phyloP scores from a whole-genome alignment of 2,329 filamentous ascomycete genomes.

The Diaporthe citri region DNA sequence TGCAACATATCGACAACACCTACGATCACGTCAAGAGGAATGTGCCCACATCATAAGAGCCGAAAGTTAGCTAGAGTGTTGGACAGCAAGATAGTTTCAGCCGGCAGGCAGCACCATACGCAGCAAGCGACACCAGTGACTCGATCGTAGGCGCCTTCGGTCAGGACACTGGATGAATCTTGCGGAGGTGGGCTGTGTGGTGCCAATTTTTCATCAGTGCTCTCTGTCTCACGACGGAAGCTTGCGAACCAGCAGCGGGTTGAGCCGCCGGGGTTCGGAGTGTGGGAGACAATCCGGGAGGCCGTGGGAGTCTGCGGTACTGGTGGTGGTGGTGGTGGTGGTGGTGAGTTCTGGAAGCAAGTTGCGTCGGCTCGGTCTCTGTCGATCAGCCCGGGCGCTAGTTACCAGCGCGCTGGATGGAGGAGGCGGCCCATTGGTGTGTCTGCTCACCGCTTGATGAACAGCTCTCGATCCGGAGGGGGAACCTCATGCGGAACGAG shows the following conservation, averaged over 20 bases:
- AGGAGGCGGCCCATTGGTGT: background rate
- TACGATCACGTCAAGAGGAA: background rate
- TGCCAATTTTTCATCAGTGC: background rate
- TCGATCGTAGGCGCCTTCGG: background rate
- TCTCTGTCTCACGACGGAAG: background rate
- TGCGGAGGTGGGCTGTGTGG: background rate
- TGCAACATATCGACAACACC: no score
- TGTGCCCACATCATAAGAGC: background rate
- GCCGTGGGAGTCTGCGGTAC: no score
- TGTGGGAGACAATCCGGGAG: no score
- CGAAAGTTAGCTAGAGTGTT: background rate
- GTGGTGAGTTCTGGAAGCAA: constrained; percentile 7
- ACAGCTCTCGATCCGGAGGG: background rate
- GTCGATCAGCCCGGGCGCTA: constrained; percentile 5
- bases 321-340: background rate
- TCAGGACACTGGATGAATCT: background rate
- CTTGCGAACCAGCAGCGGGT: background rate
- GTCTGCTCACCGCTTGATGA: background rate
- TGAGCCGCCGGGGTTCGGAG: no score
- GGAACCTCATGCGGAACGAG: background rate
- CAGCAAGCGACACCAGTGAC: background rate
- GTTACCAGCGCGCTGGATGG: constrained; percentile 7
- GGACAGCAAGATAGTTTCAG: background rate
- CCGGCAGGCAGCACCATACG: background rate
- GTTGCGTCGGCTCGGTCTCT: background rate